Conservation (phyloP, 306 rosid genomes). For the Quercus suber region DNA sequence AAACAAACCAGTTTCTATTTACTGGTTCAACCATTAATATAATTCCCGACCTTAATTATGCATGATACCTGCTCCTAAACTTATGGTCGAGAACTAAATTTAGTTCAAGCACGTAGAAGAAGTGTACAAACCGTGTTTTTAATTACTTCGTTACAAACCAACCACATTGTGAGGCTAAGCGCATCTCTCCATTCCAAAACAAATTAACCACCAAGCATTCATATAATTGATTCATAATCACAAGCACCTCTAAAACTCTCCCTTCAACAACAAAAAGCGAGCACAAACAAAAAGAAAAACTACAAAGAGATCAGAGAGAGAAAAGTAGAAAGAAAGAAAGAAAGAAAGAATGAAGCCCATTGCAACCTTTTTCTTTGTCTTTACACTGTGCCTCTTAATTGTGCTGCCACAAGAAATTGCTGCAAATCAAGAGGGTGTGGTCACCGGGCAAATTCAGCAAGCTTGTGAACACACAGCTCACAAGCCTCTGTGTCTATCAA, state of each 20-base stretch:
- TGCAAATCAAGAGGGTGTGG: neutral
- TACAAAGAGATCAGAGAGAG: neutral
- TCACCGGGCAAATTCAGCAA: neutral
- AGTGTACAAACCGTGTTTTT: neutral
- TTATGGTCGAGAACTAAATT: neutral
- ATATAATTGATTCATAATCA: neutral
- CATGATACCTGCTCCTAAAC: neutral
- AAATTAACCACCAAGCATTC: neutral
- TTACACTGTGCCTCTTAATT: conserved; percentile 8
- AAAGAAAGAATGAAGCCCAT: conserved; percentile 26
- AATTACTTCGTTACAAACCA: neutral
- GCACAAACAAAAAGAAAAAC: neutral
- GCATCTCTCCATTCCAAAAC: neutral
- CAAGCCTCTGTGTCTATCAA: neutral
- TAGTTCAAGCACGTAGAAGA: neutral
- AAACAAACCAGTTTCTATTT: no score
- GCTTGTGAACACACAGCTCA: neutral
- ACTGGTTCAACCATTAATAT: no score
- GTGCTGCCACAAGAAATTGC: conserved; percentile 3
- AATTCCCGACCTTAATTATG: neutral
- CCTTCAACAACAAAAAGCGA: neutral
- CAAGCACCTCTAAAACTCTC: neutral
- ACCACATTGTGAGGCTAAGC: neutral
- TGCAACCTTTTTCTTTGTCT: conserved; percentile 13
- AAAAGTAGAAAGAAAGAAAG: no score